Evolutionary conservation across 2,329 filamentous ascomycete species (phyloP), one percentile per base, ranked within the genome.

Genomic region (Pseudogymnoascus sp.): DNA sequence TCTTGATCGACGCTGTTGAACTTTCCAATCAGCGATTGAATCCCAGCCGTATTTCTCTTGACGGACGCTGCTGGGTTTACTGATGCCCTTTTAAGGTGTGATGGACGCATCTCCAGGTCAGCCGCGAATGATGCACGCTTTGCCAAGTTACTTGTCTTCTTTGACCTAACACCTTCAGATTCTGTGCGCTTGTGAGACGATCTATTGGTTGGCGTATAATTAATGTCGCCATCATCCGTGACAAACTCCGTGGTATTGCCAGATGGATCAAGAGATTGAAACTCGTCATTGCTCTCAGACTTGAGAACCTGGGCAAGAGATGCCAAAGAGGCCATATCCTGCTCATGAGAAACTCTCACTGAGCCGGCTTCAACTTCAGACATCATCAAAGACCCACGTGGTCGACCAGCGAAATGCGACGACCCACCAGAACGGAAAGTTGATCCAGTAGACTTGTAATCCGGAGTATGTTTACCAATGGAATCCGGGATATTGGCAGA

Each of bases 271-370:
- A 31, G 8, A 19, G 46, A 53, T 31, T 28, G 14, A 11, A 53
- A 53, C 8, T 31, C 46, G 4, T 28, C 14, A 19, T 53, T 33
- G 46, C n/a, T 31, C n/a, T 53, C 46, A 33, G 41, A 59, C 14
- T 64, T 53, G 40, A 71, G 46, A 38, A 65, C 68, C 46, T 65
- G 59, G 10, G 68, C 68, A 11, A 72, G 65, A 26, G 61, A 56
- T 11, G 62, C 65, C 43, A 72, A 66, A 22, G 70, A 72, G 14
- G 68, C 66, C 6, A 65, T 40, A 60, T 72, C 70, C 35, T 72
- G 67, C 31, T 70, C 66, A 16, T 65, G 65, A 31, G 70, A 71
- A 19, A 71, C 62, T 40, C 60, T 66, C 8, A 53, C 4, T 6
- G 26, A 31, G 4, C 46, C 46, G 11, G 31, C 10, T 31, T 53